Evolutionary conservation across 2,329 filamentous ascomycete genomes (phyloP).

Genomic region (Chrysoporthe puriensis): DNA sequence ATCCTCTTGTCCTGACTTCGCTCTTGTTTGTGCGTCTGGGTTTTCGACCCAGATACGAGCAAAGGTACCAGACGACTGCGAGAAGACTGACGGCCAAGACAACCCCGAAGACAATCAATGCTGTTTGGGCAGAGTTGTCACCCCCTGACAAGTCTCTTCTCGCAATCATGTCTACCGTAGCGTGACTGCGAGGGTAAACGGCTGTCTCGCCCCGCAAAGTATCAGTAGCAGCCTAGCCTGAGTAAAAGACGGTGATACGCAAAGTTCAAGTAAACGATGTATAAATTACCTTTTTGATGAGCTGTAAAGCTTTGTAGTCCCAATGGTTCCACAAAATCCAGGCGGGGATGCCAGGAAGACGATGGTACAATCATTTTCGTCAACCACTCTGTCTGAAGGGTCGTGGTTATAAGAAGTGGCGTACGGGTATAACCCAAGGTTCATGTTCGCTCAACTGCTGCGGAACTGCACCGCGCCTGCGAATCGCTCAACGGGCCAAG

Average conservation of each 20-base stretch:
- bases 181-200: background rate
- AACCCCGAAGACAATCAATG: constrained; percentile 14
- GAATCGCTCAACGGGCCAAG: background rate
- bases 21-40: background rate
- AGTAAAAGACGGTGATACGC: background rate
- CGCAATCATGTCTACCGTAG: background rate
- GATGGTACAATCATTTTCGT: background rate
- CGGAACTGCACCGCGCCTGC: background rate
- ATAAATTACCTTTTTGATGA: background rate
- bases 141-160: constrained; percentile 2
- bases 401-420: background rate
- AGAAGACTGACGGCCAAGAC: background rate
- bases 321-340: background rate
- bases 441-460: background rate
- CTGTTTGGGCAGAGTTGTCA: constrained; percentile 4
- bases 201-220: background rate
- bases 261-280: background rate
- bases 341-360: background rate
- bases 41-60: constrained; percentile 4
- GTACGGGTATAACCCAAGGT: background rate
- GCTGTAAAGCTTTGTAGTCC: background rate
- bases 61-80: constrained; percentile 6
- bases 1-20: background rate
- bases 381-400: background rate
- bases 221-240: background rate